phyloP scores from a whole-genome alignment of 2,329 filamentous ascomycete species.

The Xylariaceae sp. region DNA sequence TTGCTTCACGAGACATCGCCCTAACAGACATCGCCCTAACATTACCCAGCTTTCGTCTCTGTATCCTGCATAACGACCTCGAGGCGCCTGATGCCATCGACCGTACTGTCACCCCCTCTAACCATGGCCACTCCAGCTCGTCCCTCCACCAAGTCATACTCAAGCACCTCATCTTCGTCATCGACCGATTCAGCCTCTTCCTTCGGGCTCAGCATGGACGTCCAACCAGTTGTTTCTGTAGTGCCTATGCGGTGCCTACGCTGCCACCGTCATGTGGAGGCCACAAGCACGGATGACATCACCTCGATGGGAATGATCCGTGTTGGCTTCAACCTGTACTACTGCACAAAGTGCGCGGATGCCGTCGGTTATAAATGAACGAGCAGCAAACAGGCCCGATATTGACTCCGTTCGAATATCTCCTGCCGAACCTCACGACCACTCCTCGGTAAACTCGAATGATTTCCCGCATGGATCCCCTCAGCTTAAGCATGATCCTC shows the following conservation, averaged over 20 bases:
- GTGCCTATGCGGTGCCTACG: slow-evolving; percentile 46
- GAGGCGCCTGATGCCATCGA: neutral
- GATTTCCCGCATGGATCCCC: neutral
- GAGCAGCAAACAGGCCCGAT: neutral
- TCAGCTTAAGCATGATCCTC: too few species aligned
- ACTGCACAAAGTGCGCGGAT: slow-evolving; percentile 58
- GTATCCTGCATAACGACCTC: neutral
- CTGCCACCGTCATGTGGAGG: slow-evolving; percentile 58
- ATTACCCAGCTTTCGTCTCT: too few species aligned
- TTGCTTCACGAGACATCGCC: too few species aligned
- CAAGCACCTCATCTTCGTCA: slow-evolving; percentile 34
- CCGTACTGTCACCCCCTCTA: slow-evolving; percentile 5
- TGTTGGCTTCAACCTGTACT: slow-evolving; percentile 61
- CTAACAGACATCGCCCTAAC: too few species aligned
- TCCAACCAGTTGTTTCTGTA: slow-evolving; percentile 45
- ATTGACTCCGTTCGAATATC: too few species aligned
- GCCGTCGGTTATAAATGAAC: slow-evolving; percentile 58
- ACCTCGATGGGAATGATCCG: slow-evolving; percentile 57
- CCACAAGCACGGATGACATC: slow-evolving; percentile 55
- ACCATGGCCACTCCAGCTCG: slow-evolving; percentile 30
- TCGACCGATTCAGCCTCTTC: slow-evolving; percentile 41
- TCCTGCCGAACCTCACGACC: too few species aligned
- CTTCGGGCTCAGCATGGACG: slow-evolving; percentile 44
- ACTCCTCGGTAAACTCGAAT: neutral
- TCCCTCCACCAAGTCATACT: slow-evolving; percentile 34